Evolutionary conservation across 345 rosid species (phyloP).

Genomic region (Luvunga scandens): DNA sequence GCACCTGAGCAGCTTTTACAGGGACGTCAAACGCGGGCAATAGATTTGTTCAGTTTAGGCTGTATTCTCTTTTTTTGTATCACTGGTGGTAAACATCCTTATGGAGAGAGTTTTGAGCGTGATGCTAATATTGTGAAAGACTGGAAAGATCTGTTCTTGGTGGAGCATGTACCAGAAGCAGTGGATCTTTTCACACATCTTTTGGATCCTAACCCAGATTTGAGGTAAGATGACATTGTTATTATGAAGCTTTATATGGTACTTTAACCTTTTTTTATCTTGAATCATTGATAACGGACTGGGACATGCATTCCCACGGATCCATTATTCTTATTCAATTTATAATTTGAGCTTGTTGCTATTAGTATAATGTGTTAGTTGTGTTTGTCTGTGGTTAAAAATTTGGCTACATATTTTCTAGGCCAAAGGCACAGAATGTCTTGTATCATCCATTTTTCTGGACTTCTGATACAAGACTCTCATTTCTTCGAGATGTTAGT

Average conservation of each 20-base stretch:
- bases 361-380: background rate
- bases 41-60: constrained; percentile 74
- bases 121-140: constrained; percentile 64
- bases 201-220: constrained; percentile 47
- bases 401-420: constrained; percentile 23
- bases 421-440: constrained; percentile 55
- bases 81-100: constrained; percentile 75
- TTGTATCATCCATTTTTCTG: constrained; percentile 68
- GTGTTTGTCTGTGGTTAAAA: background rate
- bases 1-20: constrained; percentile 77
- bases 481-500: constrained; percentile 73
- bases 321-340: no score
- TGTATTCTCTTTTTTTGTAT: constrained; percentile 76
- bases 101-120: constrained; percentile 65
- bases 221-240: constrained; percentile 35
- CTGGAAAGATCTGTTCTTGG: constrained; percentile 57
- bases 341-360: background rate
- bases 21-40: constrained; percentile 71
- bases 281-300: background rate
- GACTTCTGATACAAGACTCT: constrained; percentile 59
- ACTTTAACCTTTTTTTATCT: background rate
- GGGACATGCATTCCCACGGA: no score
- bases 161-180: constrained; percentile 67
- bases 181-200: constrained; percentile 58
- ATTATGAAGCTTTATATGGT: background rate